Evolutionary conservation across 108 stramenopile species (phyloP).

Genomic region (Cylindrotheca closterium): DNA sequence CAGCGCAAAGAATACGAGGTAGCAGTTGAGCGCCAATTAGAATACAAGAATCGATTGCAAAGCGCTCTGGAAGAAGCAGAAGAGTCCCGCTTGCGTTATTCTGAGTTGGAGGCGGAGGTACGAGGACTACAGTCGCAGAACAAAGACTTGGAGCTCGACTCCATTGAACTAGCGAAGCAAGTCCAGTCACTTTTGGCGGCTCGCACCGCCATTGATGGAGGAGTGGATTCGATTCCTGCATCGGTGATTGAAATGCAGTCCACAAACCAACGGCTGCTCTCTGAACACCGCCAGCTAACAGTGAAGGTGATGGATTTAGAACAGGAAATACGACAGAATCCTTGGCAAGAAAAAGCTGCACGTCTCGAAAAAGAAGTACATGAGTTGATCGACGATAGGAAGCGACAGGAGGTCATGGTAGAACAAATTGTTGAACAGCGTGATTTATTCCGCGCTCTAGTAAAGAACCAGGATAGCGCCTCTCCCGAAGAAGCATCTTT

Average conservation of each 20-base stretch:
- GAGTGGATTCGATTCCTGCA: conserved; percentile 1
- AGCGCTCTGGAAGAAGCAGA: conserved; percentile 66
- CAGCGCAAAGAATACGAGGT: conserved; percentile 78
- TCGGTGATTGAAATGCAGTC: conserved; percentile 61
- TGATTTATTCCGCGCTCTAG: conserved; percentile 78
- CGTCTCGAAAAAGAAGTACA: conserved; percentile 51
- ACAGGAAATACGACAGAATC: conserved; percentile 45
- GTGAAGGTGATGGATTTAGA: conserved; percentile 61
- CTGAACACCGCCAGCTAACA: conserved; percentile 55
- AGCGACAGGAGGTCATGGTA: conserved; percentile 70
- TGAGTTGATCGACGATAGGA: conserved; percentile 61
- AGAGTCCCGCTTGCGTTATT: conserved; percentile 48
- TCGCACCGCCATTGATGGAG: conserved; percentile 15
- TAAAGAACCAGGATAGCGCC: conserved; percentile 59
- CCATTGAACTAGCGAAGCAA: conserved; percentile 76
- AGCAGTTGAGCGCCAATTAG: conserved; percentile 67
- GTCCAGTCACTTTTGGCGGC: conserved; percentile 73
- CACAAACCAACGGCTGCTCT: conserved; percentile 76
- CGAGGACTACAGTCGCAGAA: conserved; percentile 39
- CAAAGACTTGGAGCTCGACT: conserved; percentile 53
- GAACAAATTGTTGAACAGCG: conserved; percentile 83
- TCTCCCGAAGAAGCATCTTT: conserved; percentile 40
- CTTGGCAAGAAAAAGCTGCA: conserved; percentile 49
- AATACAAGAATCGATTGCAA: conserved; percentile 54
- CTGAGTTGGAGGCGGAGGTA: conserved; percentile 54